Evolutionary conservation across 78 protist species (phyloP), one percentile per base, ranked within the genome.

Genomic region (Anaeramoeba ignava): DNA sequence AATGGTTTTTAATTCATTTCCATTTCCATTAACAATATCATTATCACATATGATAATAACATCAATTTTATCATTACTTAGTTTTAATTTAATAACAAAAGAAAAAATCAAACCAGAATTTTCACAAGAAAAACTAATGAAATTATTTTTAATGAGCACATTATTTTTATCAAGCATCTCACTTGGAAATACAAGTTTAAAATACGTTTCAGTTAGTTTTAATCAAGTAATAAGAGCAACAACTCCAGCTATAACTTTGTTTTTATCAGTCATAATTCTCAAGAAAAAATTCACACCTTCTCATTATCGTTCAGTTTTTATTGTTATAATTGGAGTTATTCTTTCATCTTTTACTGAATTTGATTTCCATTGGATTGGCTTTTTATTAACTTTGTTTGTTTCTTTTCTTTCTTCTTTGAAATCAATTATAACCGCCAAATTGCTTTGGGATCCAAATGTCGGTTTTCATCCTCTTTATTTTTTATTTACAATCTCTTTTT

Each of bases 331-430:
- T 2, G 87, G 87, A 17, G 37, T 84, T 79, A 36, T 40, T 34
- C 79, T 84, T 33, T 38, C 87, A 31, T 84, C 40, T 31, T 12
- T 31, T 68, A 82, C 84, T 33, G 87, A 84, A 79, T 38, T 84
- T 31, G 41, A 40, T 3, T 39, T 67, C 12, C 79, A 80, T 8
- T 33, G 33, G 23, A 12, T 1, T 8, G 82, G 81, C 33, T 54
- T 73, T 39, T 1, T 80, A 3, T 37, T 84, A 42, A 81, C 87
- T 1, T 2, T 84, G 37, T 37, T 40, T 2, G 87, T 79, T 3
- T 79, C 68, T 40, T 54, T 84, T 31, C 33, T 40, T 1, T 36
- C 78, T 1, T 23, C 87, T 33, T 33, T 84, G 2, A 84, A 84
- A 33, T 8, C 82, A 40, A 82, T 84, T 33, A 2, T 84, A 3